Conservation (phyloP, 495 filamentous ascomycete genomes). For the Trichocladium antarcticum region DNA sequence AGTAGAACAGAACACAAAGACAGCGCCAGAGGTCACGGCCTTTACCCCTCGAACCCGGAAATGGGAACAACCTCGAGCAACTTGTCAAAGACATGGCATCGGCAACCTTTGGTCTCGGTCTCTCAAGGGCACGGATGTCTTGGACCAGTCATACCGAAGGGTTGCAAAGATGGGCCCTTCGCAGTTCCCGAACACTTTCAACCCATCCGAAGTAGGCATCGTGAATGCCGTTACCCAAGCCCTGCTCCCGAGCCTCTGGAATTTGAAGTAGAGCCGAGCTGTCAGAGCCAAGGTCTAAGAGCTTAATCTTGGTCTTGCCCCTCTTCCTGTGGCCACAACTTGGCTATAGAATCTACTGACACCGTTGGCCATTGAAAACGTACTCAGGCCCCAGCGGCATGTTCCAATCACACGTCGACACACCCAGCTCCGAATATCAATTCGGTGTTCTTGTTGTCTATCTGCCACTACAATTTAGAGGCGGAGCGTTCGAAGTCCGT, state of each 20-base stretch:
- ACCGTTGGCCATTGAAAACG: slow-evolving; percentile 8
- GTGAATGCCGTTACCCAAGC: slow-evolving; percentile 38
- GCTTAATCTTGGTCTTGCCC: slow-evolving; percentile 42
- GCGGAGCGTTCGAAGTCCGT: slow-evolving; percentile 29
- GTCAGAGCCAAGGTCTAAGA: slow-evolving; percentile 45
- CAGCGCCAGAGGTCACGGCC: background rate
- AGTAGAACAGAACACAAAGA: too few species aligned
- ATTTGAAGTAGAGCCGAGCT: slow-evolving; percentile 4
- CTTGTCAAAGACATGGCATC: slow-evolving; percentile 32
- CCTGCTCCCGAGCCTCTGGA: slow-evolving; percentile 33
- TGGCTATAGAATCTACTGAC: background rate
- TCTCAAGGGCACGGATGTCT: slow-evolving; percentile 37
- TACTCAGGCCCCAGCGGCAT: slow-evolving; percentile 43
- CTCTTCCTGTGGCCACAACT: background rate
- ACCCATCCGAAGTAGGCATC: slow-evolving; percentile 43
- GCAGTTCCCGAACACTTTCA: slow-evolving; percentile 40
- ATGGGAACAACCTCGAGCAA: background rate
- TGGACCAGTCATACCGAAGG: slow-evolving; percentile 41
- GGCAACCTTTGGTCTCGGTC: slow-evolving; percentile 39
- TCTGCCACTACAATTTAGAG: slow-evolving; percentile 38
- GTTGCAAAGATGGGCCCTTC: slow-evolving; percentile 39
- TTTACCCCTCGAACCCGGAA: background rate
- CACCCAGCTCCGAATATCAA: slow-evolving; percentile 36
- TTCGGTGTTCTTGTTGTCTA: slow-evolving; percentile 48
- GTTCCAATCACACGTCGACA: slow-evolving; percentile 47